Evolutionary conservation across 129 eudicot species (phyloP).

Genomic region (Escallonia rubra): DNA sequence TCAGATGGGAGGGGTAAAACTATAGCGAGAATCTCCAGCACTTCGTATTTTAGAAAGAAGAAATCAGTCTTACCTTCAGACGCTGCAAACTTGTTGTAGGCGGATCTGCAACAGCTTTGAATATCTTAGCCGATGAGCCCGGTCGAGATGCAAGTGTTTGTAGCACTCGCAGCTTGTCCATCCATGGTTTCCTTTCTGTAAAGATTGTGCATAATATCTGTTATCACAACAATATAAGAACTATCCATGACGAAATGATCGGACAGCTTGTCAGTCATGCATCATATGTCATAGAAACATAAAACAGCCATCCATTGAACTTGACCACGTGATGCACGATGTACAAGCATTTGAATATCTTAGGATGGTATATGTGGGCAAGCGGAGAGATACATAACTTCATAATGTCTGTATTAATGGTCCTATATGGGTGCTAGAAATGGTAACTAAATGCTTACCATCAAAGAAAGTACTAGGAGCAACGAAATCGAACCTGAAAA

Average conservation of each 20-base stretch:
- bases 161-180: conserved; percentile 75
- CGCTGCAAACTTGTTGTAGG: conserved; percentile 99
- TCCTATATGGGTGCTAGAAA: not conserved
- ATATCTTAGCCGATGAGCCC: conserved; percentile 67
- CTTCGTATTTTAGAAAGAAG: conserved; percentile 2
- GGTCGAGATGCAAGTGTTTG: conserved; percentile 68
- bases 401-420: no score
- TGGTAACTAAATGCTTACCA: conserved; percentile 29
- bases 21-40: not conserved
- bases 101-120: conserved; percentile 98
- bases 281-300: no score
- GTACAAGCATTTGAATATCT: no score
- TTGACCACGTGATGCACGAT: no score
- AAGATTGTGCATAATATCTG: not conserved
- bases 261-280: not conserved
- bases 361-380: no score
- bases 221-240: not conserved
- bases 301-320: no score
- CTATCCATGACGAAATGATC: not conserved
- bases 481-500: conserved; percentile 84
- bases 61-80: conserved; percentile 49
- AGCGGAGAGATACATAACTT: no score
- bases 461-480: conserved; percentile 83
- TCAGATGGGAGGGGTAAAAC: not conserved
- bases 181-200: conserved; percentile 93